Evolutionary conservation across 2,329 filamentous ascomycete genomes (phyloP), one percentile per base, ranked within the genome.

Genomic region (Blastomyces gilchristii): DNA sequence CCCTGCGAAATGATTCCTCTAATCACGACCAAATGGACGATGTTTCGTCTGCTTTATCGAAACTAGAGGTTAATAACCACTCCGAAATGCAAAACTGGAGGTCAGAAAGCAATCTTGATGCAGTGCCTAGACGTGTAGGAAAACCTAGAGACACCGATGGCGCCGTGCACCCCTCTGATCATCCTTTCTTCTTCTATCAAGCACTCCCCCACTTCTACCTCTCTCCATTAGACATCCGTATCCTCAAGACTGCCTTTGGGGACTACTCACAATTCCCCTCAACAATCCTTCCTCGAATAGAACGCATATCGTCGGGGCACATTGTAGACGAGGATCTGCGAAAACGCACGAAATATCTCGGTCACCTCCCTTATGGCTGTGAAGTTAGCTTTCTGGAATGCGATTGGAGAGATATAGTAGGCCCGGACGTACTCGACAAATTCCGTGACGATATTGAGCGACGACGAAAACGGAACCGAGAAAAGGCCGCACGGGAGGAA

Each of bases 331-430:
- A 96, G 70, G 86, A 87, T 18, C 75, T 96, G 61, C 85, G 92
- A 57, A 91, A 89, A 72, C 85, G 91, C 41, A 87, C 90, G 62
- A 96, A 94, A 73, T 97, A 96, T 67, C 82, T 97, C 2, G 85
- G 85, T 0, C 92, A 97, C 74, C 81, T 97, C 6, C 92, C 92
- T 0, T 86, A 89, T 60, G 92, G 92, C n/a, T 96, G 91, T 73
- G 88, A 96, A 67, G 89, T 97, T 52, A 91, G 83, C 67, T 96
- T 96, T 70, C 76, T 97, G 0, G 92, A 97, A 76, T 97, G 92
- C 71, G 91, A 97, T 73, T 97, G 92, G 92, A 91, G 90, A 2
- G 91, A 96, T 68, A 89, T 94, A 47, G 89, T 97, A 5, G 82
- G 86, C 2, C 81, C 86, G 0, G 87, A 90, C 60, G 83, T 90